phyloP scores from a whole-genome alignment of 768 basidiomycete genomes.

The Panus rudis region DNA sequence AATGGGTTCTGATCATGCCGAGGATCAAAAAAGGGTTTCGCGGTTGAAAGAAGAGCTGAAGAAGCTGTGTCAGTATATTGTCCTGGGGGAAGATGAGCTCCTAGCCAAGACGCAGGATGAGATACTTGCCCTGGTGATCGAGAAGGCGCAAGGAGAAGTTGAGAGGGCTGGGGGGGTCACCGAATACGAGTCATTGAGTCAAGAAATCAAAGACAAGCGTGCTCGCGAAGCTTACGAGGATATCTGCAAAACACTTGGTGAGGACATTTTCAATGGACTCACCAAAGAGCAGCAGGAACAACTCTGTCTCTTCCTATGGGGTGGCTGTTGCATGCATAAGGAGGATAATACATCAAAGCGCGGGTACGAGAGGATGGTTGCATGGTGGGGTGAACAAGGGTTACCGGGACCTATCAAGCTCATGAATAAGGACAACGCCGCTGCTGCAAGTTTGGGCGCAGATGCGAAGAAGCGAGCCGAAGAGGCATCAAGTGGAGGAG shows the following conservation, averaged over 20 bases:
- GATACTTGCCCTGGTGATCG: not conserved
- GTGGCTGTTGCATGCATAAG: slow-evolving; percentile 35
- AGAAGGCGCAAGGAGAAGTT: not conserved
- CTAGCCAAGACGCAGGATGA: not conserved
- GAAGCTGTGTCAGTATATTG: not conserved
- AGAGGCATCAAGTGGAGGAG: slow-evolving; percentile 20
- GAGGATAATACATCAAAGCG: slow-evolving; percentile 29
- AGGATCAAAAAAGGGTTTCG: slow-evolving; percentile 23
- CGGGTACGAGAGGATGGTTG: slow-evolving; percentile 22
- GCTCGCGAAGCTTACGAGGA: slow-evolving; percentile 14
- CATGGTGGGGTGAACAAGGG: slow-evolving; percentile 19
- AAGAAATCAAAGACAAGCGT: slow-evolving; percentile 11
- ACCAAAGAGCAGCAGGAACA: slow-evolving; percentile 8
- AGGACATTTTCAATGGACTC: slow-evolving; percentile 10
- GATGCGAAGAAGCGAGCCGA: slow-evolving; percentile 8
- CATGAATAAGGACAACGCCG: slow-evolving; percentile 25
- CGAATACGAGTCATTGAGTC: not conserved
- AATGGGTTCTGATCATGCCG: slow-evolving; percentile 22
- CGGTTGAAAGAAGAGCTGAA: slow-evolving; percentile 10
- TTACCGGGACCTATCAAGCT: slow-evolving; percentile 21
- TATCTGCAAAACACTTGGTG: slow-evolving; percentile 13
- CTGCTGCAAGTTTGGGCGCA: slow-evolving; percentile 4
- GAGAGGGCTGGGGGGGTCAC: not conserved
- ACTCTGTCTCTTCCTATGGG: slow-evolving; percentile 27
- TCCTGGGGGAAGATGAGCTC: slow-evolving; percentile 4